These are phyloP conservation scores for Ophiostoma sp. DNA, from an alignment of 2,329 filamentous ascomycete species.

Conservation along the genomic window DNA sequence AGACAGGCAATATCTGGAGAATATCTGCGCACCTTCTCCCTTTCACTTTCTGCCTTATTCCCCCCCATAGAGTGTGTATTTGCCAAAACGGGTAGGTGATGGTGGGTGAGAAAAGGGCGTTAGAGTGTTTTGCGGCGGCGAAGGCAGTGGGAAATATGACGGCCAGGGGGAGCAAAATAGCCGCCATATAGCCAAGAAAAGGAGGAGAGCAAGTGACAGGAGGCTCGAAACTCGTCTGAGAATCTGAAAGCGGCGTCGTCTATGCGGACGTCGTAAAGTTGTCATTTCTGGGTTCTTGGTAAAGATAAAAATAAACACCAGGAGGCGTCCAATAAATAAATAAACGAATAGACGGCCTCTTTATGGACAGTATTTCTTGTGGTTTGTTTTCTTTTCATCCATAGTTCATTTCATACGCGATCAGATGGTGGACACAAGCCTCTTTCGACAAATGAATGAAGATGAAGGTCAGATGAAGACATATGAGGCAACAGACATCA, in stretches of 20 bases:
- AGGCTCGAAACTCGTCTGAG: not conserved
- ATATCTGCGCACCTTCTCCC: not conserved
- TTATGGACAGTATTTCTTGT: not conserved
- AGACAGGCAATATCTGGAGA: not conserved
- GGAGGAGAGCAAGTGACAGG: not conserved
- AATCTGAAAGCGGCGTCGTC: not conserved
- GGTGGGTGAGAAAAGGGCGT: not conserved
- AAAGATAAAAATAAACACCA: constrained; percentile 6
- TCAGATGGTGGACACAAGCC: not conserved
- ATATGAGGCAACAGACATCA: not conserved
- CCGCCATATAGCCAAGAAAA: constrained; percentile 17
- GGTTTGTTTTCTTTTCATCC: constrained; percentile 5
- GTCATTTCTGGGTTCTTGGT: not conserved
- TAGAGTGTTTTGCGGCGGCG: constrained; percentile 16
- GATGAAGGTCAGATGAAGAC: not conserved
- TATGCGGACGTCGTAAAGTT: not conserved
- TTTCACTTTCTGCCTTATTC: constrained; percentile 12
- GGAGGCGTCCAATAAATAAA: not conserved
- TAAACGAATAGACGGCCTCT: not conserved
- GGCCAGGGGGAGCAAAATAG: constrained; percentile 12
- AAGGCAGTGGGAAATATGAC: not conserved
- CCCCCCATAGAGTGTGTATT: not conserved
- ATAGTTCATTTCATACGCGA: not conserved
- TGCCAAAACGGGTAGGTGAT: constrained; percentile 30
- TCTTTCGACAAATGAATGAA: not conserved